Evolutionary conservation across 2,329 filamentous ascomycete genomes (phyloP).

Genomic region (Penicillium sp.): DNA sequence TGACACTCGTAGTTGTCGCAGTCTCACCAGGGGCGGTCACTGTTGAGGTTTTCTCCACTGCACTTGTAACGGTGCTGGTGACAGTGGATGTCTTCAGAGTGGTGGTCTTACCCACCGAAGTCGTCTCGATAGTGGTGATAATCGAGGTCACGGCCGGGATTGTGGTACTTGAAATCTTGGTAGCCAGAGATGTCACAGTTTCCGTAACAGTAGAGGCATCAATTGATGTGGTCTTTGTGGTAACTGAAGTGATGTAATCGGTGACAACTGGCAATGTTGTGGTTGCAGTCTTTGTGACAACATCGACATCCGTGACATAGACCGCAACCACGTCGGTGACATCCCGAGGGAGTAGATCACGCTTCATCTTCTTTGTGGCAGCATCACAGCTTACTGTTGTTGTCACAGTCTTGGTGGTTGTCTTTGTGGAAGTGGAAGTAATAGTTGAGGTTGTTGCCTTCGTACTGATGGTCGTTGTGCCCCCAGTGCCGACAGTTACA

Average conservation of each 20-base stretch:
- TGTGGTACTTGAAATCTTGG: neutral
- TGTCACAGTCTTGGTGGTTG: conserved; percentile 9
- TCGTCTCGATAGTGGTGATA: conserved; percentile 11
- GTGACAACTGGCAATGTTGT: neutral
- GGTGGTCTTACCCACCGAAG: conserved; percentile 21
- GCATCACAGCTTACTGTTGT: conserved; percentile 14
- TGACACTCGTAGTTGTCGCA: conserved; percentile 11
- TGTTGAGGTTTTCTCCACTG: conserved; percentile 12
- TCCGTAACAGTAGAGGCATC: conserved; percentile 1
- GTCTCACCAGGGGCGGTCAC: conserved; percentile 10
- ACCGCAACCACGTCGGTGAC: neutral
- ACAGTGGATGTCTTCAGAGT: conserved; percentile 25
- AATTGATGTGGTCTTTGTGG: conserved; percentile 1
- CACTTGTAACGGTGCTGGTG: conserved; percentile 8
- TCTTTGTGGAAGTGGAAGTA: conserved; percentile 8
- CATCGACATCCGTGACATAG: conserved; percentile 1
- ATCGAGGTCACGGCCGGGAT: conserved; percentile 3
- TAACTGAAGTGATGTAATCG: neutral
- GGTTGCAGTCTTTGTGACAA: conserved; percentile 1
- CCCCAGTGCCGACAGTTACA: neutral
- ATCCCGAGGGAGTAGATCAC: neutral
- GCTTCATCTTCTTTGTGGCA: conserved; percentile 13
- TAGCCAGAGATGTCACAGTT: conserved; percentile 1
- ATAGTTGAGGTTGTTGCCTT: conserved; percentile 27
- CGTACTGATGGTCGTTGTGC: conserved; percentile 25